A percentile compares a stretch with the other conserved stretches of the same genome.
These are phyloP conservation scores for Lactarius sanguifluus DNA, from an alignment of 768 basidiomycete species.

Conservation along the genomic window DNA sequence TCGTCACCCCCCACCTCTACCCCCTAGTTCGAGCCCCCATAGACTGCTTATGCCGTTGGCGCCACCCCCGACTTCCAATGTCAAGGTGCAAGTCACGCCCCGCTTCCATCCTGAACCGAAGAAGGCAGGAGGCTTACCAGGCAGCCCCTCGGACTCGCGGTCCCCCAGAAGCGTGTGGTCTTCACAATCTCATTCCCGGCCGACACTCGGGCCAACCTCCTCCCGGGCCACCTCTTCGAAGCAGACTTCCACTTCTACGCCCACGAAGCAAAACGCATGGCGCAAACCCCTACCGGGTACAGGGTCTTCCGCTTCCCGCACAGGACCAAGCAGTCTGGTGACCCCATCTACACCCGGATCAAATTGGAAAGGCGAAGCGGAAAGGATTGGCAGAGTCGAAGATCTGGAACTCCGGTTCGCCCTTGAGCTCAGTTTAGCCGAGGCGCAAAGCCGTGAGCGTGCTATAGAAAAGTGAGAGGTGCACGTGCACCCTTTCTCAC, in stretches of 20 bases:
- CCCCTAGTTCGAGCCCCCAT: constrained; percentile 21
- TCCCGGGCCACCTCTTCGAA: constrained; percentile 28
- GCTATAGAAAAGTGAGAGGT: not conserved
- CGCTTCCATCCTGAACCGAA: constrained; percentile 50
- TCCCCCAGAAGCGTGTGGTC: constrained; percentile 22
- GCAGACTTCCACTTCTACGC: constrained; percentile 25
- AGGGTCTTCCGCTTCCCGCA: constrained; percentile 24
- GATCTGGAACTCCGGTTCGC: constrained; percentile 29
- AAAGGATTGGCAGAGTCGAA: constrained; percentile 19
- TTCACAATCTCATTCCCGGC: not conserved
- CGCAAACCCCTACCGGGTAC: constrained; percentile 33
- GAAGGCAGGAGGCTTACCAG: constrained; percentile 45
- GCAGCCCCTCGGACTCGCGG: constrained; percentile 33
- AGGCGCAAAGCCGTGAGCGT: constrained; percentile 24
- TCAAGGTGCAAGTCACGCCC: constrained; percentile 57
- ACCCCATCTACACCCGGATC: not conserved
- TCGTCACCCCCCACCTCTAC: constrained; percentile 27
- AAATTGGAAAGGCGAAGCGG: constrained; percentile 16
- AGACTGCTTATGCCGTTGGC: constrained; percentile 27
- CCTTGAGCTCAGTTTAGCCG: constrained; percentile 28
- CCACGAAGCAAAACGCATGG: constrained; percentile 37
- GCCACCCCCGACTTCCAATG: constrained; percentile 42
- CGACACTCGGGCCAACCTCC: constrained; percentile 28
- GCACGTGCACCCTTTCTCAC: constrained; percentile 11
- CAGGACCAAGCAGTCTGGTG: not conserved